Conservation (phyloP, 139 green algal species). For the Chlamydomonas sp. region DNA sequence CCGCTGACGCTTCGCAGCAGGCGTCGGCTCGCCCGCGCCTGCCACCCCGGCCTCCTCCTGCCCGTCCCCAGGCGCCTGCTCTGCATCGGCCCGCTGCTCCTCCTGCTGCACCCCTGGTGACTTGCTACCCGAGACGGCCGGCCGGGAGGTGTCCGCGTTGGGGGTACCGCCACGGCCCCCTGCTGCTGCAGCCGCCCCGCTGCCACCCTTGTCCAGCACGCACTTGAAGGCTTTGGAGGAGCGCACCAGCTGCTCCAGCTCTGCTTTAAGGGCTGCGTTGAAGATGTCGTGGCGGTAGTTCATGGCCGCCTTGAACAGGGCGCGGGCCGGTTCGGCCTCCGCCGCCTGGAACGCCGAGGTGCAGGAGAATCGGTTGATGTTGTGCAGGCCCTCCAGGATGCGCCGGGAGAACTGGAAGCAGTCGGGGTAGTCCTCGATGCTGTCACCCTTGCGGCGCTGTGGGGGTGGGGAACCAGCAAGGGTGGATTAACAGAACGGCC, state of each 20-base stretch:
- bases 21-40: too few species aligned
- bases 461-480: neutral
- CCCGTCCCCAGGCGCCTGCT: too few species aligned
- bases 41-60: too few species aligned
- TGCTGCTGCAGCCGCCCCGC: neutral
- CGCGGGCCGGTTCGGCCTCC: conserved; percentile 35
- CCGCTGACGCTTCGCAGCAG: too few species aligned
- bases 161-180: neutral
- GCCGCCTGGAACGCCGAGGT: conserved; percentile 44
- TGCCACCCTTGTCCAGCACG: conserved; percentile 45
- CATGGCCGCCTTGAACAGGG: conserved; percentile 58
- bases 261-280: conserved; percentile 10
- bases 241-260: conserved; percentile 48
- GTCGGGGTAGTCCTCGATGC: conserved; percentile 57
- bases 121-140: too few species aligned
- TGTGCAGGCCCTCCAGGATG: conserved; percentile 56
- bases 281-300: conserved; percentile 59
- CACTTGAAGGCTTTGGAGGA: conserved; percentile 50
- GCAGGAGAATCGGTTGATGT: conserved; percentile 51
- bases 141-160: neutral
- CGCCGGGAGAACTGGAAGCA: conserved; percentile 43
- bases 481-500: neutral
- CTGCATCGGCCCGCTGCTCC: neutral
- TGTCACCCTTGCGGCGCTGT: conserved; percentile 59
- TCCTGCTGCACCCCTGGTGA: neutral